These are phyloP conservation scores for Suhomyces sp. DNA, from an alignment of 805 yeast genomes.

Conservation along the genomic window DNA sequence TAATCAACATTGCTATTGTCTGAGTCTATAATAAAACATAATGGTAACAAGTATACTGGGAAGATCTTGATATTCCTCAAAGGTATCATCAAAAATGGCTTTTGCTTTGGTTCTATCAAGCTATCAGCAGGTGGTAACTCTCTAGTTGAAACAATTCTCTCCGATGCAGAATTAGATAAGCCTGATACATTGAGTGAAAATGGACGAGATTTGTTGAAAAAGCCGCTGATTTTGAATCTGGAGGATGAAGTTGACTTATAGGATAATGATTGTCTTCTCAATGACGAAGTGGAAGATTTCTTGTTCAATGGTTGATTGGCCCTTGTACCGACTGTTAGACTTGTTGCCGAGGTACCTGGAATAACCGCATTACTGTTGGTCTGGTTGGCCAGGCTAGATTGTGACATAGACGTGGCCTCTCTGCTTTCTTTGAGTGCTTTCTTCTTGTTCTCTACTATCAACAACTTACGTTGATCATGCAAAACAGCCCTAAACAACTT, in stretches of 20 bases:
- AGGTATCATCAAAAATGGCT: conserved; percentile 49
- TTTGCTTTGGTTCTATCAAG: conserved; percentile 42
- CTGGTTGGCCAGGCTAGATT: background rate
- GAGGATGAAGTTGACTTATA: conserved; percentile 39
- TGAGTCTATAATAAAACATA: conserved; percentile 48
- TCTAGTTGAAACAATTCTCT: conserved; percentile 44
- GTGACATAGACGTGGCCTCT: conserved; percentile 1
- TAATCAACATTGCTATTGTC: conserved; percentile 49
- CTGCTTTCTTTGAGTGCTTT: conserved; percentile 20
- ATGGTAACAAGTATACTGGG: conserved; percentile 51
- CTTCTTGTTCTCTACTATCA: conserved; percentile 32
- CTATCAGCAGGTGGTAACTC: conserved; percentile 58
- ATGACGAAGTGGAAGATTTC: conserved; percentile 27
- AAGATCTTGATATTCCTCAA: conserved; percentile 47
- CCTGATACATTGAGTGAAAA: conserved; percentile 52
- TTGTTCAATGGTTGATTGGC: conserved; percentile 19
- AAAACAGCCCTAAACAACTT: conserved; percentile 30
- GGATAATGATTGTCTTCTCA: conserved; percentile 38
- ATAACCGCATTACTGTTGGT: background rate
- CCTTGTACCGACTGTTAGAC: conserved; percentile 1
- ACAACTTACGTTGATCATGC: conserved; percentile 31
- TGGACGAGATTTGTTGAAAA: conserved; percentile 56
- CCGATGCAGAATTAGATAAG: conserved; percentile 30
- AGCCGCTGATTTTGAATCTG: conserved; percentile 54
- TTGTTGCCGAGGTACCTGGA: background rate